Percentiles rank a stretch among this genome's conserved stretches.
Evolutionary conservation across 1,284 basidiomycete species (phyloP).

Genomic region (Neolentinus lepideus): DNA sequence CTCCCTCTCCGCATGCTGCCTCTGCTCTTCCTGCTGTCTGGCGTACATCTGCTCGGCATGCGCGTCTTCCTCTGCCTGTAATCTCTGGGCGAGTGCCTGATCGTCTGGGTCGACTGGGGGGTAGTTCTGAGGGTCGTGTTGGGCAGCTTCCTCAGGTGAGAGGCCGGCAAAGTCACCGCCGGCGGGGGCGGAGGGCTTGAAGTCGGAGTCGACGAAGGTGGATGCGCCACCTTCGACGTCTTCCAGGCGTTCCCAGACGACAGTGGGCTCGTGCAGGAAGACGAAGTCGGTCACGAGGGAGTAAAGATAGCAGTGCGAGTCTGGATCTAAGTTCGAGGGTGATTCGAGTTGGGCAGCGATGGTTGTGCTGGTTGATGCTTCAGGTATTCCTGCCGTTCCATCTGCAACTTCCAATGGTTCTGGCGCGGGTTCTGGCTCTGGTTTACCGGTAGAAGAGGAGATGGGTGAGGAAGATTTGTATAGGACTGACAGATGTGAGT

Average conservation of each 20-base stretch:
- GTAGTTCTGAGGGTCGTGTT: constrained; percentile 22
- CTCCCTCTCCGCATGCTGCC: constrained; percentile 18
- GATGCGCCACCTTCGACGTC: constrained; percentile 78
- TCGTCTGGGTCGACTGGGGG: constrained; percentile 40
- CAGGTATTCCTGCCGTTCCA: too few relatives aligned
- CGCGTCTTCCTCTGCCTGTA: constrained; percentile 72
- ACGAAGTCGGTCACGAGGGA: constrained; percentile 78
- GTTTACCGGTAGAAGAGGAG: too few relatives aligned
- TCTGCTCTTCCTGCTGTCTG: constrained; percentile 23
- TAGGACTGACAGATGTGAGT: constrained; percentile 83
- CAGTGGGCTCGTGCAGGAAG: constrained; percentile 68
- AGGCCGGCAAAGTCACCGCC: constrained; percentile 78
- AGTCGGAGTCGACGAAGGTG: constrained; percentile 69
- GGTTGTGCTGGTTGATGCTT: too few relatives aligned
- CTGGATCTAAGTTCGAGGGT: constrained; percentile 8
- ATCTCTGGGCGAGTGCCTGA: constrained; percentile 54
- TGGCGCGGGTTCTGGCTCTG: too few relatives aligned
- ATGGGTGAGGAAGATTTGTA: constrained; percentile 46
- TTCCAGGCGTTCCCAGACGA: constrained; percentile 86
- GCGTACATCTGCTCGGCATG: constrained; percentile 33
- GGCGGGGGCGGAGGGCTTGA: constrained; percentile 53
- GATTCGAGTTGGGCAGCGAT: constrained; percentile 10
- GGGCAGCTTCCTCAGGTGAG: constrained; percentile 50
- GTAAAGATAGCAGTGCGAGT: constrained; percentile 48
- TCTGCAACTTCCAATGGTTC: too few relatives aligned